phyloP scores from a whole-genome alignment of 768 basidiomycete species.

The Boletus eberwhitei region DNA sequence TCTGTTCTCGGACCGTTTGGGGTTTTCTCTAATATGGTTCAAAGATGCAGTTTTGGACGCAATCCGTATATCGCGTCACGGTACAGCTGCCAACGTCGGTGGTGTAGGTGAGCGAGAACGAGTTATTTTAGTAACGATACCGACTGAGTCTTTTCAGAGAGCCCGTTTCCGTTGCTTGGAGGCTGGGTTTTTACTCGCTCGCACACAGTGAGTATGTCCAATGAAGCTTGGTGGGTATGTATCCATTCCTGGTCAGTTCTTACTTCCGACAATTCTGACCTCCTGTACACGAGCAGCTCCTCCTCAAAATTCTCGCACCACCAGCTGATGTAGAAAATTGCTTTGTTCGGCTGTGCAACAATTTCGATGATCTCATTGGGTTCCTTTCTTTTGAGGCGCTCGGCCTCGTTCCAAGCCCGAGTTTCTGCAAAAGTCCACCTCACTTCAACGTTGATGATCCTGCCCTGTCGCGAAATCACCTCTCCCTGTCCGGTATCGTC shows the following conservation, averaged over 20 bases:
- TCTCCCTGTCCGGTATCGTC: slow-evolving; percentile 20
- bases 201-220: slow-evolving; percentile 20
- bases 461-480: slow-evolving; percentile 14
- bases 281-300: background rate
- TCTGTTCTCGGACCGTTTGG: slow-evolving; percentile 4
- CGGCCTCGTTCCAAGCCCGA: slow-evolving; percentile 17
- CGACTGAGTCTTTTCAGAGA: background rate
- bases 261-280: background rate
- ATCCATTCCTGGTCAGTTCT: no score
- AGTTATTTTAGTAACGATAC: background rate
- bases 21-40: slow-evolving; percentile 21
- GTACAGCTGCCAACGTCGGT: slow-evolving; percentile 8
- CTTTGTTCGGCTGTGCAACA: slow-evolving; percentile 30
- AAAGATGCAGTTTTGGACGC: slow-evolving; percentile 29
- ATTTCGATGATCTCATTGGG: slow-evolving; percentile 27
- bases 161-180: slow-evolving; percentile 25
- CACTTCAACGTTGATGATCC: background rate
- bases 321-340: slow-evolving; percentile 26
- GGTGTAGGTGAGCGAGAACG: slow-evolving; percentile 1
- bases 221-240: slow-evolving; percentile 34
- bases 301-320: slow-evolving; percentile 4
- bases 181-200: slow-evolving; percentile 31
- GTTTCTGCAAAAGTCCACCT: slow-evolving; percentile 13
- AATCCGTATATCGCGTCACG: slow-evolving; percentile 9
- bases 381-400: slow-evolving; percentile 27